Percentiles rank a stretch among this genome's conserved stretches.
Evolutionary conservation across 164 flowering plant genomes (phyloP).

Genomic region (Pachysandra terminalis): DNA sequence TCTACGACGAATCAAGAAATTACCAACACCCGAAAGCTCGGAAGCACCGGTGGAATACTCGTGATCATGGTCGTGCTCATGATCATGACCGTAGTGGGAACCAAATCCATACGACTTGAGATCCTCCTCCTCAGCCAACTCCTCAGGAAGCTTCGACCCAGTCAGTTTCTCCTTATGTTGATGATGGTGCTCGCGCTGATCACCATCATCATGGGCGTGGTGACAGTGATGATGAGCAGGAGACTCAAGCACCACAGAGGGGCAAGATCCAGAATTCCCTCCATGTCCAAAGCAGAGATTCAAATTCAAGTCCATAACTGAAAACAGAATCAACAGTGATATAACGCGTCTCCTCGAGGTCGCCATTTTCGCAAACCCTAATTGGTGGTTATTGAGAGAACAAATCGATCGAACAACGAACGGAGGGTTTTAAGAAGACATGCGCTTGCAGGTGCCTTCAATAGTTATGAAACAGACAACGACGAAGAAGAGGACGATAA

Average conservation of each 20-base stretch:
- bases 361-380: constrained; percentile 1
- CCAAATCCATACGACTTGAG: constrained; percentile 54
- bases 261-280: constrained; percentile 13
- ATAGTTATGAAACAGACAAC: constrained; percentile 61
- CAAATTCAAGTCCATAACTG: constrained; percentile 6
- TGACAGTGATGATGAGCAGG: constrained; percentile 25
- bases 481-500: constrained; percentile 59
- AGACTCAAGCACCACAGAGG: background rate
- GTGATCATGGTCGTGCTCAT: constrained; percentile 25
- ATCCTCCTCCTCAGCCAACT: constrained; percentile 90
- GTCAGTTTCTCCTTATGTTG: constrained; percentile 12
- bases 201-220: constrained; percentile 30
- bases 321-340: background rate
- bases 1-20: constrained; percentile 3
- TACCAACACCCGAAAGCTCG: constrained; percentile 57
- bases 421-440: constrained; percentile 12
- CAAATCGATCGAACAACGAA: no score
- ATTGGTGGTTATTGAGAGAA: background rate
- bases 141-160: constrained; percentile 60
- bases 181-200: constrained; percentile 17
- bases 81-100: constrained; percentile 19
- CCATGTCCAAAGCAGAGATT: constrained; percentile 17
- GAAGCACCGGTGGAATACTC: constrained; percentile 4
- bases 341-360: background rate
- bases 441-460: constrained; percentile 78